These are phyloP conservation scores for Gossypium herbaceum DNA, from an alignment of 345 rosid species.

Conservation along the genomic window DNA sequence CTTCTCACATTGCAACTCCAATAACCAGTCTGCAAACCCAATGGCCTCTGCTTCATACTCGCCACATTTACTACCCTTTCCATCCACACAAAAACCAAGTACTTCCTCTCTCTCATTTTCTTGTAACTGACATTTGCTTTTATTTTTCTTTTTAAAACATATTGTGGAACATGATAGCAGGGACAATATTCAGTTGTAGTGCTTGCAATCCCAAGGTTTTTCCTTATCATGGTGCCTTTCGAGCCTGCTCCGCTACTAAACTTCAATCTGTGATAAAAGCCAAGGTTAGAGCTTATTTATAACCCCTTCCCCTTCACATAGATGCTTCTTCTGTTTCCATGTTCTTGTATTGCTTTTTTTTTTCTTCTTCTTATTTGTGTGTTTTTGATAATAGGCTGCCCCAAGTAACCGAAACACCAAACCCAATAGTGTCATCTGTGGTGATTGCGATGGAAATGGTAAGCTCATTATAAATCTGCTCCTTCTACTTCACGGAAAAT, in stretches of 20 bases:
- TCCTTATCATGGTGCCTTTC: slow-evolving; percentile 10
- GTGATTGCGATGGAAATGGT: slow-evolving; percentile 50
- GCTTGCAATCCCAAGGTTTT: slow-evolving; percentile 7
- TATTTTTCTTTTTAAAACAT: background rate
- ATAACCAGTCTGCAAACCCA: background rate
- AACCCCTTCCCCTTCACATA: no score
- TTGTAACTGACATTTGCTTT: background rate
- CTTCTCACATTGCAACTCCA: background rate
- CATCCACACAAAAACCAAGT: slow-evolving; percentile 22
- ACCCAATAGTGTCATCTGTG: slow-evolving; percentile 41
- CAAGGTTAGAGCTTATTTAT: slow-evolving; percentile 18
- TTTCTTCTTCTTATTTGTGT: background rate
- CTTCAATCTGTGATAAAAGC: slow-evolving; percentile 11
- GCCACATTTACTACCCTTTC: background rate
- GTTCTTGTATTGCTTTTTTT: background rate
- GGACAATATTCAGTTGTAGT: background rate
- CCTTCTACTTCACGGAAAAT: no score
- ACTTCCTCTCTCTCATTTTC: background rate
- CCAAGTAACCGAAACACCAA: slow-evolving; percentile 29
- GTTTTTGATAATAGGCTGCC: slow-evolving; percentile 30
- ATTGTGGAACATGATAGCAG: slow-evolving; percentile 9
- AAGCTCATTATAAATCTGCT: background rate
- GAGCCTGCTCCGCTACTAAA: background rate
- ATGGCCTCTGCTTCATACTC: slow-evolving; percentile 30
- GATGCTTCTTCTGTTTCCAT: no score